phyloP scores from a whole-genome alignment of 2,329 filamentous ascomycete species.

The Tolypocladium paradoxum region DNA sequence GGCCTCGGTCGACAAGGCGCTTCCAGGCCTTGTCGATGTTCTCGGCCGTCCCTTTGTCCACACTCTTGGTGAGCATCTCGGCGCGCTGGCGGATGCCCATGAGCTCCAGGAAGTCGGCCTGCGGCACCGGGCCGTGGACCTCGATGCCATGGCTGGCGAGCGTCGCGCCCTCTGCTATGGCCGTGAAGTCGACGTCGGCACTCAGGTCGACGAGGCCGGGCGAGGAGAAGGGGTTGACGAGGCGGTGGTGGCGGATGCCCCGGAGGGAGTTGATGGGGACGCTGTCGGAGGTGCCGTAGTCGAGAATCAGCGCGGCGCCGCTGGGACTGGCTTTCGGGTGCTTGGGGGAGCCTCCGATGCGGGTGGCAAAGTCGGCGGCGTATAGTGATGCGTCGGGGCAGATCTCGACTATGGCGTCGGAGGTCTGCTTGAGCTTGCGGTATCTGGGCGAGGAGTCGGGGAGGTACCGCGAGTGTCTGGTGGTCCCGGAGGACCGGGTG shows the following conservation, averaged over 20 bases:
- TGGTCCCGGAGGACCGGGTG: slow-evolving; percentile 61
- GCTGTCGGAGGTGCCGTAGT: slow-evolving; percentile 73
- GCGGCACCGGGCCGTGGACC: slow-evolving; percentile 83
- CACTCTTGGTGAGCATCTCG: slow-evolving; percentile 47
- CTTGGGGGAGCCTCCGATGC: slow-evolving; percentile 61
- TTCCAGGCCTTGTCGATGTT: slow-evolving; percentile 67
- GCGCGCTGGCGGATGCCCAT: slow-evolving; percentile 81
- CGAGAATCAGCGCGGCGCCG: slow-evolving; percentile 87
- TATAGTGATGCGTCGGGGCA: slow-evolving; percentile 80
- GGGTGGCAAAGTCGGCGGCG: slow-evolving; percentile 66
- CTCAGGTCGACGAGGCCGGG: slow-evolving; percentile 81
- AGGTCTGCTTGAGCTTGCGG: slow-evolving; percentile 55
- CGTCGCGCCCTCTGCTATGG: slow-evolving; percentile 71
- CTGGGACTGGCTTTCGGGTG: slow-evolving; percentile 51
- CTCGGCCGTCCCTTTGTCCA: slow-evolving; percentile 36
- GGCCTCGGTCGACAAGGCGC: slow-evolving; percentile 71
- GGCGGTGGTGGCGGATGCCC: slow-evolving; percentile 69
- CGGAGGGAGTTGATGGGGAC: slow-evolving; percentile 85
- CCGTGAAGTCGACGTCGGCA: slow-evolving; percentile 88
- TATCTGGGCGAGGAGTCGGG: slow-evolving; percentile 76
- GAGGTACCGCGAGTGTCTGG: slow-evolving; percentile 74
- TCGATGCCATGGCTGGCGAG: slow-evolving; percentile 70
- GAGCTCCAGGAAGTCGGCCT: slow-evolving; percentile 64
- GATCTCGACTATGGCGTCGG: slow-evolving; percentile 72
- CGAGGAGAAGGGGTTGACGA: slow-evolving; percentile 66